phyloP scores from a whole-genome alignment of 768 basidiomycete species.

The Mycena floridula region DNA sequence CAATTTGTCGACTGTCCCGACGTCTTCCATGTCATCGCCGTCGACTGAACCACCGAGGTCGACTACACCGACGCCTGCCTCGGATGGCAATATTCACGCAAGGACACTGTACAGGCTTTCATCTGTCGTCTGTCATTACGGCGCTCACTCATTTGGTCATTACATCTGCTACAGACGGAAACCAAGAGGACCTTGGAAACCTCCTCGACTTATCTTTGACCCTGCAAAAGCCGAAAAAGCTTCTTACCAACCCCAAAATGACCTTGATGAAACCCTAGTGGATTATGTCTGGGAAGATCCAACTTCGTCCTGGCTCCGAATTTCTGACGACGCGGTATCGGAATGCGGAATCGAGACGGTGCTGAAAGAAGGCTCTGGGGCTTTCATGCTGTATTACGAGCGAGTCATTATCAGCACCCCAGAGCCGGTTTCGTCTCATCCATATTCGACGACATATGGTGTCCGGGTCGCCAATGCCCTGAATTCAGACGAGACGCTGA shows the following conservation, averaged over 20 bases:
- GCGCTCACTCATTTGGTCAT: constrained; percentile 89
- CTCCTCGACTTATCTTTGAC: constrained; percentile 32
- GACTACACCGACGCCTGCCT: constrained; percentile 51
- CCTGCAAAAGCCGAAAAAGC: constrained; percentile 28
- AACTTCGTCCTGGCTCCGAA: constrained; percentile 64
- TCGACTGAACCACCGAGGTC: constrained; percentile 41
- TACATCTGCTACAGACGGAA: constrained; percentile 89
- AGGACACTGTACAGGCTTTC: constrained; percentile 80
- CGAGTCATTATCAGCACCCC: constrained; percentile 30
- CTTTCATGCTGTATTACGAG: constrained; percentile 97
- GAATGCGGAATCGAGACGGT: constrained; percentile 74
- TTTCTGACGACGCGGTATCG: constrained; percentile 79
- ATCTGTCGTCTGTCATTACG: constrained; percentile 89
- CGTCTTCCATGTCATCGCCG: constrained; percentile 64
- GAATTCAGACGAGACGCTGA: constrained; percentile 64
- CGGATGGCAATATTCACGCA: constrained; percentile 33
- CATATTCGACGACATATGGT: constrained; percentile 3
- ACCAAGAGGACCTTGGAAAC: constrained; percentile 45
- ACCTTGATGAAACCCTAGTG: neutral
- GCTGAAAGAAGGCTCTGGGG: constrained; percentile 63
- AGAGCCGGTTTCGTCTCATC: constrained; percentile 1
- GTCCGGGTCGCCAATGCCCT: constrained; percentile 18
- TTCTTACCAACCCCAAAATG: neutral
- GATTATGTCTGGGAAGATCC: constrained; percentile 58
- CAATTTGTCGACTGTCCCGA: constrained; percentile 63